phyloP scores from a whole-genome alignment of 257 asterid genomes.

The Solanum habrochaites region DNA sequence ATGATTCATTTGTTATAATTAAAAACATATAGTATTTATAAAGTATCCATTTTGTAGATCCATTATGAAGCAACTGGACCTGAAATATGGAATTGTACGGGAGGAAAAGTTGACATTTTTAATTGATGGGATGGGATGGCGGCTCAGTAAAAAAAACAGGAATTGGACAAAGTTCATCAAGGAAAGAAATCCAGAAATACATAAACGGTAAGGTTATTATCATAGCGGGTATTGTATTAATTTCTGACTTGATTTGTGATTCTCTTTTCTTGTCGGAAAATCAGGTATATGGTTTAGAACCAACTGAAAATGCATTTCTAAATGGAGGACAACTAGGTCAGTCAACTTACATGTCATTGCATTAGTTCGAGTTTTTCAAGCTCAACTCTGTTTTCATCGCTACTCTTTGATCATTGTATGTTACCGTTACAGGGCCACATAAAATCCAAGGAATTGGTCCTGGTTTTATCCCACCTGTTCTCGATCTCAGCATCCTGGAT shows the following conservation, averaged over 20 bases:
- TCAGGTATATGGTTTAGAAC: slow-evolving; percentile 37
- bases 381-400: not conserved
- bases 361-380: not conserved
- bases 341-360: not conserved
- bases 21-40: not conserved
- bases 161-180: slow-evolving; percentile 34
- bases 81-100: slow-evolving; percentile 27
- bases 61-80: slow-evolving; percentile 45
- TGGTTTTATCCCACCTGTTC: slow-evolving; percentile 23
- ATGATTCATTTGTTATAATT: not conserved
- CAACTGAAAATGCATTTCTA: slow-evolving; percentile 32
- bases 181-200: slow-evolving; percentile 21
- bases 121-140: slow-evolving; percentile 33
- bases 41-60: slow-evolving; percentile 8
- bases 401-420: not conserved
- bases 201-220: slow-evolving; percentile 14
- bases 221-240: not conserved
- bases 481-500: slow-evolving; percentile 24
- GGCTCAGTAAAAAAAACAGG: slow-evolving; percentile 42
- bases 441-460: slow-evolving; percentile 41
- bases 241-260: not conserved
- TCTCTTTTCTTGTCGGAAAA: not conserved
- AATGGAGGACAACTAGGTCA: slow-evolving; percentile 30
- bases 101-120: slow-evolving; percentile 28
- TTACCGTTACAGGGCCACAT: slow-evolving; percentile 15